Base-by-base conservation (phyloP, 75 land plant genomes). In the Pinus tabuliformis region DNA sequence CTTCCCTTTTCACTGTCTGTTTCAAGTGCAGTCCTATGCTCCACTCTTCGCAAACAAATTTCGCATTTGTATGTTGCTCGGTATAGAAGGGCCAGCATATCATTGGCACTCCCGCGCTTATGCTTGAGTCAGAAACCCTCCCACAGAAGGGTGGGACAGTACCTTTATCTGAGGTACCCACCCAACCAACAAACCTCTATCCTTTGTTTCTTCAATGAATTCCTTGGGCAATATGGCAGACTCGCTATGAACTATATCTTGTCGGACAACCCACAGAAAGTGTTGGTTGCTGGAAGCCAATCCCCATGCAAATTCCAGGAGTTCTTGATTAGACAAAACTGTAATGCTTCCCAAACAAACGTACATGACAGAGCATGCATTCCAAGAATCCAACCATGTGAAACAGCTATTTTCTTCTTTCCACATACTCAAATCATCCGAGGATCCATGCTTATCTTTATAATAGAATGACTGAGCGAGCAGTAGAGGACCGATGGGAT, bases 81-180 rank as follows among this genome's bases (percentile, higher is more conserved):
- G 86, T 87, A 63, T 75, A 80, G 37, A 82, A 45, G 3, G 96
- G 93, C 93, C 90, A 86, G 0, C 91, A 85, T 37, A 86, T 79
- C 88, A 91, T 81, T 20, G 90, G 89, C 77, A 89, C 75, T 0
- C 88, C 91, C 1, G 82, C 75, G 39, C 63, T 54, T 3, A 89
- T 56, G 45, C 79, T 84, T 81, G 95, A 0, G 89, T 89, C 30
- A 93, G 78, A 74, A 93, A 90, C 3, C 80, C 88, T 22, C 89
- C 91, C 21, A 84, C 72, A 13, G 93, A 71, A 12, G 73, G 73
- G 73, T 95, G 93, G 18, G 78, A 73, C 3, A 92, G 88, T 1
- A 95, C 89, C 73, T 77, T 20, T 6, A 83, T 70, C 61, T 95
- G 92, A 0, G 96, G 93, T 8, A 89, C 95, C 96, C 96, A 93